Conservation (phyloP, 2,329 filamentous ascomycete species). For the Colletotrichum caudatum region DNA sequence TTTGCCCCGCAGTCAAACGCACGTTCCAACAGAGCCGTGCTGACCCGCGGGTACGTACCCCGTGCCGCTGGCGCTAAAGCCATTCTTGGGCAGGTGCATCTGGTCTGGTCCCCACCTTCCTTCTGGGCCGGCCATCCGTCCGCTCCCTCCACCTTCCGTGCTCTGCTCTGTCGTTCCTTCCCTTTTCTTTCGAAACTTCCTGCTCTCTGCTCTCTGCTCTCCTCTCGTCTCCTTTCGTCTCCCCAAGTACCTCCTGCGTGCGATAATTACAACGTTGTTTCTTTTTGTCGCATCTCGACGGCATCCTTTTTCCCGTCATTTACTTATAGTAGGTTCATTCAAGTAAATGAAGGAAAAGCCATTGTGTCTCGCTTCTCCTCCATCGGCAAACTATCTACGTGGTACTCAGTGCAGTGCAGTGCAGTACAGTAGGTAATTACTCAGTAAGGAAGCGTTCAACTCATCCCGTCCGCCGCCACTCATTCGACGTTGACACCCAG, state of each 20-base stretch:
- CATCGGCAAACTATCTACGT: slow-evolving; percentile 5
- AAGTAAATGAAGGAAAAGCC: neutral
- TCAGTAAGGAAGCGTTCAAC: slow-evolving; percentile 9
- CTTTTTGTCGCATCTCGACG: no score
- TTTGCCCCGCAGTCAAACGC: slow-evolving; percentile 20
- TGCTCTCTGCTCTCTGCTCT: neutral
- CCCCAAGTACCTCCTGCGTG: no score
- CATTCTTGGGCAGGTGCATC: slow-evolving; percentile 11
- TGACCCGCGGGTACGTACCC: slow-evolving; percentile 28
- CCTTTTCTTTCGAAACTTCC: neutral
- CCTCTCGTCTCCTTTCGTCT: neutral
- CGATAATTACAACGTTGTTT: no score
- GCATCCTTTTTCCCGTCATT: no score
- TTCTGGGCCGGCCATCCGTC: slow-evolving; percentile 7
- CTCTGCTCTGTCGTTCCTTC: neutral
- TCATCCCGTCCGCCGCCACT: neutral
- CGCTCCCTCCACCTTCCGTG: neutral
- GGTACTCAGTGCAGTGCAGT: no score
- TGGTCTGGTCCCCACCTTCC: neutral
- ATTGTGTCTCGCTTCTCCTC: neutral
- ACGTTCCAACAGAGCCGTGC: slow-evolving; percentile 25
- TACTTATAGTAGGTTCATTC: no score
- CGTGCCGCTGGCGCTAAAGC: slow-evolving; percentile 21
- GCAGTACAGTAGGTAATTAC: no score
- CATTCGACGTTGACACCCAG: slow-evolving; percentile 23